Evolutionary conservation across 2,329 filamentous ascomycete species (phyloP).

Genomic region (Ascomycota sp.): DNA sequence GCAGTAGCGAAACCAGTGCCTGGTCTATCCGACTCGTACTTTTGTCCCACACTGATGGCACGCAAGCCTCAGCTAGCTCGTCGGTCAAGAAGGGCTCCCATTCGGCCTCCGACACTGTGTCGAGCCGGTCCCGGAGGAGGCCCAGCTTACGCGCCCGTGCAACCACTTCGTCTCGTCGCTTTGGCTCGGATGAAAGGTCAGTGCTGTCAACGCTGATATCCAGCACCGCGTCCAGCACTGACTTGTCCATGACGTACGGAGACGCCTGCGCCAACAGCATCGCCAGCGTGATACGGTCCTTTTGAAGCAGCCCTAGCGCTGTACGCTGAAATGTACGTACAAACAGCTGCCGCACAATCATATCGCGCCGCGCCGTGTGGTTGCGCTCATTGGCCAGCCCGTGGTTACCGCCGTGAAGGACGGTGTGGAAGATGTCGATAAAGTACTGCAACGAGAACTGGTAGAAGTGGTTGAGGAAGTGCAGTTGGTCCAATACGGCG

Average conservation of each 20-base stretch:
- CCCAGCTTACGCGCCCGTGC: constrained; percentile 43
- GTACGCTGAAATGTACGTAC: constrained; percentile 81
- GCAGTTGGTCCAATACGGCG: constrained; percentile 84
- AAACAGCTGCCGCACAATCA: constrained; percentile 81
- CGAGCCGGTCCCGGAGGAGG: constrained; percentile 50
- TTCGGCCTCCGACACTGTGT: constrained; percentile 33
- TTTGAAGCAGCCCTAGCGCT: constrained; percentile 77
- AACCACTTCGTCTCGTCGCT: constrained; percentile 45
- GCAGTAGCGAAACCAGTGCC: constrained; percentile 58
- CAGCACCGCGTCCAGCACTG: constrained; percentile 64
- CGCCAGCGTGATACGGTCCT: constrained; percentile 79
- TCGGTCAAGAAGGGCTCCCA: constrained; percentile 73
- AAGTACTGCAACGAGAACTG: constrained; percentile 98
- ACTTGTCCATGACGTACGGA: constrained; percentile 89
- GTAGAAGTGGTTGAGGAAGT: constrained; percentile 98
- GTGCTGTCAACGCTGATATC: constrained; percentile 53
- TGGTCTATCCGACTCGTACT: constrained; percentile 43
- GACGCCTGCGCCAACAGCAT: constrained; percentile 88
- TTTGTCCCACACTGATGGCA: constrained; percentile 55
- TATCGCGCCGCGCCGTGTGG: constrained; percentile 58
- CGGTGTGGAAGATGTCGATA: constrained; percentile 86
- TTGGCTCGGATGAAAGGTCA: constrained; percentile 50
- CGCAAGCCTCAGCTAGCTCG: constrained; percentile 65
- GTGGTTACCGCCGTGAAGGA: constrained; percentile 59
- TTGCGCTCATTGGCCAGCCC: constrained; percentile 47